These are phyloP conservation scores for Luffa aegyptiaca DNA, from an alignment of 306 rosid genomes.

Conservation along the genomic window DNA sequence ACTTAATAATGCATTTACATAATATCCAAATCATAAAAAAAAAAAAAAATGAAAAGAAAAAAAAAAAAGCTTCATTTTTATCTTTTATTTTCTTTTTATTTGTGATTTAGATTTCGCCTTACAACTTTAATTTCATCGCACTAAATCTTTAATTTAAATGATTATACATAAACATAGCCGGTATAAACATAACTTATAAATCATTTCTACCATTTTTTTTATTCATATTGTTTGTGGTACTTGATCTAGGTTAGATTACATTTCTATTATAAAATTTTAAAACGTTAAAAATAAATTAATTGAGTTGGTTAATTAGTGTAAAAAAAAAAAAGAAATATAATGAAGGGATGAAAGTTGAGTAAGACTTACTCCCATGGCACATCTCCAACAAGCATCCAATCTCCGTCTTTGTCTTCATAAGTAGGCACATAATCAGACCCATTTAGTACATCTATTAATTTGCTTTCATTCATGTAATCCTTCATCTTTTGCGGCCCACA, in stretches of 20 bases:
- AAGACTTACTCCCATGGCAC: constrained; percentile 36
- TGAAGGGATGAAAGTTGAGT: neutral
- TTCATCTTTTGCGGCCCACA: constrained; percentile 38
- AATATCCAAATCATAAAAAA: neutral
- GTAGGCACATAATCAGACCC: constrained; percentile 45
- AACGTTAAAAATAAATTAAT: neutral
- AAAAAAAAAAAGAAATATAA: neutral
- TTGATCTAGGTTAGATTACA: too few relatives aligned
- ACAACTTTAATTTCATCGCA: too few relatives aligned
- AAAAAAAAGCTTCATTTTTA: neutral
- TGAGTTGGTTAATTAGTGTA: neutral
- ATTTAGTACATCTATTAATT: constrained; percentile 34
- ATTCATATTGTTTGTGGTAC: too few relatives aligned
- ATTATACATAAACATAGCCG: too few relatives aligned
- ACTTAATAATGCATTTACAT: neutral
- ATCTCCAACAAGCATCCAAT: constrained; percentile 3
- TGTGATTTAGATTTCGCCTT: too few relatives aligned
- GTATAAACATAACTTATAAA: too few relatives aligned
- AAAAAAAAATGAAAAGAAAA: neutral
- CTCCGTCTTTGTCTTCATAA: constrained; percentile 6
- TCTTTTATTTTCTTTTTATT: too few relatives aligned
- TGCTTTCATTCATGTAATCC: constrained; percentile 44
- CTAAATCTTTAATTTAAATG: too few relatives aligned
- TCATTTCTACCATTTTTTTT: too few relatives aligned
- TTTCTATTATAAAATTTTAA: too few relatives aligned